Percentiles rank a stretch among this genome's conserved stretches.
Conservation (phyloP, 345 rosid species). For the Raphanus raphanistrum region DNA sequence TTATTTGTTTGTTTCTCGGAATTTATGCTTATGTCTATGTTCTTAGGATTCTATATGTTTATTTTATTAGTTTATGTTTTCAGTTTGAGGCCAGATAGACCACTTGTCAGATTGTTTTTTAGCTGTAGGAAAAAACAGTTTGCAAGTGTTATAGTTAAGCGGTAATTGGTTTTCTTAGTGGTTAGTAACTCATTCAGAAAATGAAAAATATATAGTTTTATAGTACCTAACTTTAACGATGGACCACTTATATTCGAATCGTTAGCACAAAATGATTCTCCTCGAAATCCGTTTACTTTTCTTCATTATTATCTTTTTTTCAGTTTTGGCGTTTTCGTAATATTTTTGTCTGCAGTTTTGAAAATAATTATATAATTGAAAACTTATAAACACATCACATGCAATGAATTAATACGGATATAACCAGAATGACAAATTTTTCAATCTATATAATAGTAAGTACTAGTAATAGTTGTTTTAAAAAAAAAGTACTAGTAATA, state of each 20-base stretch:
- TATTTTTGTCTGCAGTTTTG: neutral
- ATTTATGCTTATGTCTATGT: neutral
- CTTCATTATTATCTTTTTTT: neutral
- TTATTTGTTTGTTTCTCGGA: neutral
- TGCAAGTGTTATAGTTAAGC: constrained; percentile 15
- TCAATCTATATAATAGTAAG: neutral
- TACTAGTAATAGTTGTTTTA: neutral
- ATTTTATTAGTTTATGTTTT: neutral
- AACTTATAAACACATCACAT: constrained; percentile 24
- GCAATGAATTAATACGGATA: constrained; percentile 1
- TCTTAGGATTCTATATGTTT: neutral
- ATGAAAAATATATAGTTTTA: neutral
- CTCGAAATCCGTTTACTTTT: constrained; percentile 29
- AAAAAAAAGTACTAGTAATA: neutral
- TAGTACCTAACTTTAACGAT: neutral
- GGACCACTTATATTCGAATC: constrained; percentile 35
- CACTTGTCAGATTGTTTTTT: neutral
- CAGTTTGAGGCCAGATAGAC: neutral
- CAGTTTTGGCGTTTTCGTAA: constrained; percentile 15
- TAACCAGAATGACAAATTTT: neutral
- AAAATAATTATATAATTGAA: neutral
- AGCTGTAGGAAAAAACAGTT: constrained; percentile 1
- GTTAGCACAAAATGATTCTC: constrained; percentile 29
- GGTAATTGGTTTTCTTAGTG: neutral
- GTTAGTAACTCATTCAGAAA: neutral